Base-by-base conservation (phyloP, 352 stramenopile species). In the Phytophthora pinifolia region DNA sequence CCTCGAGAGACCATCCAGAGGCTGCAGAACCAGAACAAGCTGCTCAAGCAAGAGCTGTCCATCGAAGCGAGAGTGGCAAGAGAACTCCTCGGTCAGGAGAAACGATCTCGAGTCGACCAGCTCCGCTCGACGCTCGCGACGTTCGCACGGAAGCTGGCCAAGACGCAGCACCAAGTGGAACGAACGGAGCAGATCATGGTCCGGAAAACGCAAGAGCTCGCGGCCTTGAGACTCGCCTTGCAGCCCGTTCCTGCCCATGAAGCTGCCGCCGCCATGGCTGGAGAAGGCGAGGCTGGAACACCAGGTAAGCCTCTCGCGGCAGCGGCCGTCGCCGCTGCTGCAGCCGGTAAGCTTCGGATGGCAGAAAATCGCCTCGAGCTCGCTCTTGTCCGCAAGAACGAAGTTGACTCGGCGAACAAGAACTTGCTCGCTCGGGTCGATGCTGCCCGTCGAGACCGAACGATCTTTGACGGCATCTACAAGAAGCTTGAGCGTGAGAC, bases 391-490 rank as follows among this genome's bases (percentile, higher is more conserved):
- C 89, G 89, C 49, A 82, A 84, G 52, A 92, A 92, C 50, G 83
- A 91, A 46, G 83, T 89, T 46, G 79, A 89, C 29, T 89, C 76
- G 50, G 79, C 84, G 38, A 92, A 89, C 58, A 92, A 92, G 54
- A 69, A 88, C 33, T 59, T 92, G 29, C 78, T 83, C 27, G 62
- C 59, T 46, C 76, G 86, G 42, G 82, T 92, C 36, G 79, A 94
- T 30, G 84, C 86, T 20, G 68, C 83, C 31, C 70, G 82, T 20
- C 65, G 72, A 41, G 79, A 94, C 38, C 74, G 82, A 27, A 71
- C 82, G 35, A 82, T 94, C 49, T 92, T 92, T 51, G 82, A 92
- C 45, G 62, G 78, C 10, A 91, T 94, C 46, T 91, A 94, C 71
- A 92, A 90, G 61, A 92, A 94, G 35, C 68, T 94, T 15, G 84